Evolutionary conservation across 192 early-diverging fungal genomes (phyloP), one percentile per base, ranked within the genome.

Genomic region (Neocallimastix lanati): DNA sequence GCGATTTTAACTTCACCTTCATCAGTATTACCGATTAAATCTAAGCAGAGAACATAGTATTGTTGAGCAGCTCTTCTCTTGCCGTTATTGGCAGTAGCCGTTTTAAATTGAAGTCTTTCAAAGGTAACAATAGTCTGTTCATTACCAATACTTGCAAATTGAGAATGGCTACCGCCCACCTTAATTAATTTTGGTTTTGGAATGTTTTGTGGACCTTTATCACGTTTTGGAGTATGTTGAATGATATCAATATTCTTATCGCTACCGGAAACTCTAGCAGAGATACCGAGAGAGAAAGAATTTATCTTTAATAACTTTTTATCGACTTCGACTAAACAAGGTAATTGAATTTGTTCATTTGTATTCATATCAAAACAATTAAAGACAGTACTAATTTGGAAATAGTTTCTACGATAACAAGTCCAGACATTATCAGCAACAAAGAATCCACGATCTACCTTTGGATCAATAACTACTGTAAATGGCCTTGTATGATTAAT

Each of bases 41-140:
- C 92, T 1, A 95, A 90, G 28, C 88, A 82, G 50, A 98, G 86
- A n/a, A 91, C 88, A 81, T 96, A 96, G 85, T 96, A 97, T 82
- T 98, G 97, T 84, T 98, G 97, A 15, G 96, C 94, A 18, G 93
- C 94, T 28, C 94, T 87, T 76, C 96, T 90, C 84, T 95, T 95
- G 77, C 94, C 94, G 81, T 96, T 98, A 84, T 98, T 98, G 29
- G 94, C 94, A 0, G 97, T 98, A 28, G 96, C 96, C 0, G 93
- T 92, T 82, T 98, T 98, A 91, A 98, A 98, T 86, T 98, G 97
- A 40, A 98, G 87, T 37, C 97, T 89, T 79, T 98, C 95, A 83
- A 95, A 98, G 58, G 93, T 93, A 13, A 91, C 90, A 0, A 30
- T 11, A 79, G 25, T 78, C 11, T n/a, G 78, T 77, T 37, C n/a